A percentile compares a stretch with the other conserved stretches of the same genome.
Evolutionary conservation across 495 filamentous ascomycete genomes (phyloP).

Genomic region (Penicillium canescens): DNA sequence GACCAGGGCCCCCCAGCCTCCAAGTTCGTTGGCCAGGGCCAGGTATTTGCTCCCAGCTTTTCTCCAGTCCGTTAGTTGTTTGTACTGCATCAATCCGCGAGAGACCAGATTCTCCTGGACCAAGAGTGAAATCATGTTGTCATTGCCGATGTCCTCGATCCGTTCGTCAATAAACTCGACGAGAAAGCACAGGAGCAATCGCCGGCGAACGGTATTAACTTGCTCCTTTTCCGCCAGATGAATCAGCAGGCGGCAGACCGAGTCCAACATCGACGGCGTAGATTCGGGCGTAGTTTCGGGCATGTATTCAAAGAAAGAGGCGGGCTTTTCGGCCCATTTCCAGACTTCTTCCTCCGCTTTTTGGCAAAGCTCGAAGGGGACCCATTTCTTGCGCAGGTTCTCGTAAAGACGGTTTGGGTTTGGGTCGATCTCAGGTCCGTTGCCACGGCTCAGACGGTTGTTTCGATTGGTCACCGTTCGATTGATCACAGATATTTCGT

Average conservation of each 20-base stretch:
- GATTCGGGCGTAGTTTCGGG: too few relatives aligned
- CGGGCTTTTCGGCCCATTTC: too few relatives aligned
- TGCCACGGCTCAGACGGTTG: too few relatives aligned
- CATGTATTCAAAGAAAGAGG: too few relatives aligned
- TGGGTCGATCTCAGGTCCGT: too few relatives aligned
- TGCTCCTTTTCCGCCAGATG: neutral
- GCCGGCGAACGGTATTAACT: neutral
- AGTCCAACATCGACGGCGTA: neutral
- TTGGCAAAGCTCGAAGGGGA: too few relatives aligned
- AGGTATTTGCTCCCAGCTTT: neutral
- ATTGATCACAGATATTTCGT: too few relatives aligned
- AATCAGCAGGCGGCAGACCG: neutral
- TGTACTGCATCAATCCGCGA: neutral
- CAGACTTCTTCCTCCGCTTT: too few relatives aligned
- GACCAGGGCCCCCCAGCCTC: neutral
- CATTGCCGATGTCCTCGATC: neutral
- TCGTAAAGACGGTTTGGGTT: too few relatives aligned
- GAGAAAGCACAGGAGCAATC: neutral
- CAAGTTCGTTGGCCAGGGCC: neutral
- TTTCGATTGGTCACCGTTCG: too few relatives aligned
- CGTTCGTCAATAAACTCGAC: neutral
- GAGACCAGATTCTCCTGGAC: neutral
- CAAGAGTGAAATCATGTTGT: neutral
- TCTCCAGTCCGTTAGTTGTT: neutral
- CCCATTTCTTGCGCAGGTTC: too few relatives aligned